These are phyloP conservation scores for Cladobotryum mycophilum DNA, from an alignment of 2,329 filamentous ascomycete genomes.

Conservation along the genomic window DNA sequence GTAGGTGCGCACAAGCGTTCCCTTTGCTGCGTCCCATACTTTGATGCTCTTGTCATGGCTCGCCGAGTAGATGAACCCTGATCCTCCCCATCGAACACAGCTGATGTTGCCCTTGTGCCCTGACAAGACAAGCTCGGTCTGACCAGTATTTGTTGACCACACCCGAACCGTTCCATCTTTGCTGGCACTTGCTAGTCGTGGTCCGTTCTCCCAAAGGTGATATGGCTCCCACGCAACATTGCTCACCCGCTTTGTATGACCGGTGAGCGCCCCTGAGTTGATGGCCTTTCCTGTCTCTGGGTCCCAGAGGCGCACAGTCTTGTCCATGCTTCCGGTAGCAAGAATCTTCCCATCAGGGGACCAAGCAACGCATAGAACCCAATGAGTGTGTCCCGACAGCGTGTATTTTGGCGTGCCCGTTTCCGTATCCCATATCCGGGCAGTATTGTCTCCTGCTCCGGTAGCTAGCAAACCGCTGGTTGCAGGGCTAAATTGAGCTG, in stretches of 20 bases:
- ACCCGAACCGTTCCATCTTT: slow-evolving; percentile 86
- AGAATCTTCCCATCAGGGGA: slow-evolving; percentile 75
- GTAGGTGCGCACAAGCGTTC: slow-evolving; percentile 73
- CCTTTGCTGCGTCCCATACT: slow-evolving; percentile 77
- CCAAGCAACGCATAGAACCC: slow-evolving; percentile 85
- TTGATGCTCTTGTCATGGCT: slow-evolving; percentile 92
- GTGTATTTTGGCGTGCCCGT: slow-evolving; percentile 86
- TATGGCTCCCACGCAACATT: slow-evolving; percentile 90
- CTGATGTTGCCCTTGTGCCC: slow-evolving; percentile 87
- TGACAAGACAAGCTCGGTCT: slow-evolving; percentile 73
- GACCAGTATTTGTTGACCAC: slow-evolving; percentile 75
- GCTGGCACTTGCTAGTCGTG: slow-evolving; percentile 76
- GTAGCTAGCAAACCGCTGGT: slow-evolving; percentile 74
- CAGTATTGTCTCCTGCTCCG: slow-evolving; percentile 85
- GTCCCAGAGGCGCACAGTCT: slow-evolving; percentile 85
- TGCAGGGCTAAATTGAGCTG: slow-evolving; percentile 77
- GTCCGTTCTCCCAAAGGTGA: slow-evolving; percentile 70
- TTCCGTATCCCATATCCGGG: slow-evolving; percentile 89
- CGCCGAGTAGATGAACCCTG: slow-evolving; percentile 72
- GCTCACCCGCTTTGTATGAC: slow-evolving; percentile 85
- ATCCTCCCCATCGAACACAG: slow-evolving; percentile 93
- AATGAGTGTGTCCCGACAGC: slow-evolving; percentile 78
- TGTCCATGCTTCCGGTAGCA: slow-evolving; percentile 90
- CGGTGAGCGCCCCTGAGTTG: slow-evolving; percentile 60
- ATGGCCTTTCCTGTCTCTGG: slow-evolving; percentile 70